phyloP scores from a whole-genome alignment of 495 filamentous ascomycete genomes.

The Lepidopterella palustris region DNA sequence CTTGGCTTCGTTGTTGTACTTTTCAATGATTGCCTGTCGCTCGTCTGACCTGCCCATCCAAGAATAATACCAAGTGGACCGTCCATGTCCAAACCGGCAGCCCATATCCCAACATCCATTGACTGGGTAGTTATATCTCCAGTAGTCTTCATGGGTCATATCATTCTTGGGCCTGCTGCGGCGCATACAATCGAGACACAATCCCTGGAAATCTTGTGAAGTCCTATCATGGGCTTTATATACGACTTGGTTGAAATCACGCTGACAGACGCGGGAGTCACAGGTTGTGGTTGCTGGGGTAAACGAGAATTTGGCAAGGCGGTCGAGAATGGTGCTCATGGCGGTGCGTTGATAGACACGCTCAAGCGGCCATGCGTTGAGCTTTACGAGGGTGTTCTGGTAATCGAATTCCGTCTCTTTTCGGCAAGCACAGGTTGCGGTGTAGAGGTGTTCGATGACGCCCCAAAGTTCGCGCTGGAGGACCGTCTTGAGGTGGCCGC shows the following conservation, averaged over 20 bases:
- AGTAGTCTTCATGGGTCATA: slow-evolving; percentile 24
- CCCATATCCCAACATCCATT: slow-evolving; percentile 12
- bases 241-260: not conserved
- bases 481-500: slow-evolving; percentile 8
- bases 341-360: not conserved
- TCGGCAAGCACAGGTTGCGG: not conserved
- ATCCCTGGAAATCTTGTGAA: slow-evolving; percentile 23
- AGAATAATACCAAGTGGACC: slow-evolving; percentile 30
- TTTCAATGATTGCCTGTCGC: not conserved
- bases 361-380: slow-evolving; percentile 4
- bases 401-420: not conserved
- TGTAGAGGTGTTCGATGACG: not conserved
- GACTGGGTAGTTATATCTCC: slow-evolving; percentile 12
- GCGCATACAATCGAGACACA: slow-evolving; percentile 34
- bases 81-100: slow-evolving; percentile 23
- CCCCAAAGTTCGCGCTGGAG: slow-evolving; percentile 7
- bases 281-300: not conserved
- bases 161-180: slow-evolving; percentile 16
- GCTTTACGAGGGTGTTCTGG: not conserved
- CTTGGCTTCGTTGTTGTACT: too few relatives aligned
- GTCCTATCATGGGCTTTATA: not conserved
- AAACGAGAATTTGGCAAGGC: not conserved
- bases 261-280: not conserved
- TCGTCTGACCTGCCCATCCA: slow-evolving; percentile 20
- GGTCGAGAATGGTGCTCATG: not conserved